Base-by-base conservation (phyloP, 148 eudicot species). In the Persicaria tinctoria region DNA sequence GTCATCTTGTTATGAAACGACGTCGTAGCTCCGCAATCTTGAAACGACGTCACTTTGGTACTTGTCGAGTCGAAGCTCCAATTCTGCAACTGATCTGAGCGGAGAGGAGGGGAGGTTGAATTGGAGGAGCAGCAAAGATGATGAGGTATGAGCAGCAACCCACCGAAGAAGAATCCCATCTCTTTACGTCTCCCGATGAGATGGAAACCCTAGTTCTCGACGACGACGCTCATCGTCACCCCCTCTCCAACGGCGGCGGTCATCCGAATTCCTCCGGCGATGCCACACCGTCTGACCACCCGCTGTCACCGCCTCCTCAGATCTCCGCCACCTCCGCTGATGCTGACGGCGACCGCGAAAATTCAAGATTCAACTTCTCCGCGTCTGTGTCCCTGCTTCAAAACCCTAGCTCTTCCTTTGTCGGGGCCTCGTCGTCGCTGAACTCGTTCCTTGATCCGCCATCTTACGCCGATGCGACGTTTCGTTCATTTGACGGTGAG, bases 401-500 rank as follows among this genome's bases (percentile, higher is more conserved):
- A 5, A 47, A 47, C 50, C 50, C 50, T 47, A 47, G 50, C 50
- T 47, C 50, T 47, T 47, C 50, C 50, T 8, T 47, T 47, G 50
- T 8, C 50, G 8, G 50, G 8, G 5, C 9, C 50, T 47, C 9
- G 50, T 47, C 50, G 50, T 47, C 50, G 6, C 50, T 47, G 50
- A 47, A 47, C 9, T 47, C 50, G 50, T 47, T 47, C 50, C 50
- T 47, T 47, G 50, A 8, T 47, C 50, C 9, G 9, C 50, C 50
- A 8, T 47, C 50, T 8, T 47, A 47, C 50, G 50, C 50, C 6
- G 50, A 47, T 5, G 50, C 6, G 50, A 5, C 8, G 9, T 5
- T 47, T 47, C 50, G 89, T 76, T 95, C 97, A 41, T 95, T 92
- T 77, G 98, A 94, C 47, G 81, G 84, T 1, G 50, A 5, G 50